Evolutionary conservation across 768 basidiomycete species (phyloP), one percentile per base, ranked within the genome.

Genomic region (Suillus bovinus): DNA sequence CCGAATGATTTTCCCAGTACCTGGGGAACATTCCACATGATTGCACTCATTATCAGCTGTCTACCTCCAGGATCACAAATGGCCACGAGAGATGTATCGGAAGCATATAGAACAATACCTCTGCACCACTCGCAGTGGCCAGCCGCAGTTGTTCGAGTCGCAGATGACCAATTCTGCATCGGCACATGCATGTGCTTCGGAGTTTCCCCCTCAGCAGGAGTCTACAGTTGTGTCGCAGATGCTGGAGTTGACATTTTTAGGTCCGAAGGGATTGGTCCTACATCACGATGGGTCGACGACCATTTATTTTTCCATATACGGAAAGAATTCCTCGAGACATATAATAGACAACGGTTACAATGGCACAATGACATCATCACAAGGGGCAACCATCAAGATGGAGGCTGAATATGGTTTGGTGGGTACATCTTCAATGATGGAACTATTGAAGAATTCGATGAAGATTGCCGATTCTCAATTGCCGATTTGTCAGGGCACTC

Each of bases 381-480:
- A 11, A 39, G 17, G 14, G 39, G 39, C 1, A 17, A 3, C 5
- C 39, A 39, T 2, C 39, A 39, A 39, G 39, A 39, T 6, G 16
- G 17, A 6, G 16, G 39, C 16, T 6, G 4, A 0, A 39, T 17
- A 39, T 39, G 39, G 17, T 39, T 16, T 2, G 17, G 39, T 1
- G 6, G 39, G 6, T 2, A 7, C 5, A 6, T 39, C 16, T 39
- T 39, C 6, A 6, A 39, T 16, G 39, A 17, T n/a, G 39, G 39
- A 17, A 39, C 17, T 0, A 39, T 39, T 17, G 39, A 39, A 39
- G 39, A 80, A 57, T 78, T 75, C 57, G 73, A 74, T 44, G 74
- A 80, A 52, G 76, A 80, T 47, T 61, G 63, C 9, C n/a, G 24
- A 1, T 64, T 61, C 24, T 66, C 65, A 0, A 38, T 77, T 22